Evolutionary conservation across 2,329 filamentous ascomycete genomes (phyloP), one percentile per base, ranked within the genome.

Genomic region (Phyllosticta citribraziliensis): DNA sequence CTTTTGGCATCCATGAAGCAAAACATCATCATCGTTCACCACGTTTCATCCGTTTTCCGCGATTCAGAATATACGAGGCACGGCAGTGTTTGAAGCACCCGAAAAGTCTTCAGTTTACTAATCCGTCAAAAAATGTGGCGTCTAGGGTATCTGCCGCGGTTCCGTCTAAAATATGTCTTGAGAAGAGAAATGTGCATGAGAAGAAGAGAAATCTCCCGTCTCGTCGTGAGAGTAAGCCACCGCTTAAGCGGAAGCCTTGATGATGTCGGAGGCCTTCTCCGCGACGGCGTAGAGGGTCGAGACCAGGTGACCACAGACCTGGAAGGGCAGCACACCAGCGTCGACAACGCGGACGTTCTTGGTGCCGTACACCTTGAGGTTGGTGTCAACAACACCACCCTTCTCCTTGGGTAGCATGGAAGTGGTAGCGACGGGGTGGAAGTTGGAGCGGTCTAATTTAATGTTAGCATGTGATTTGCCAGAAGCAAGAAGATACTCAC

Each of bases 341-440:
- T 65, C 64, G 30, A 64, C 63, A 47, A 65, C 58, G 12, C 63
- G 56, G 50, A 65, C 50, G 25, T 59, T 60, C 33, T 47, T 47
- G 33, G 59, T 67, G 0, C 70, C 70, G 33, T 72, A 68, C 20
- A 72, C 70, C 54, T 64, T 20, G 53, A 73, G 52, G 1, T 67
- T 62, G 61, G 70, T 65, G 52, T 70, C 67, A 0, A 73, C 68
- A 2, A 70, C 69, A 17, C 71, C 71, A 8, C 70, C 71, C 33
- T 60, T 20, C 17, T 55, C 51, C 55, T 55, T 33, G 51, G 60
- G 55, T 30, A 62, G 40, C 60, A 62, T 62, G 25, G 61, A 56
- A 0, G 61, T 57, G 27, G 61, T 56, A 52, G 52, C 61, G 53
- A 58, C 56, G 40, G 61, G 61, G 54, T 62, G 61, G 56, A 62